Evolutionary conservation across 2,329 filamentous ascomycete genomes (phyloP), one percentile per base, ranked within the genome.

Genomic region (Alternaria arborescens): DNA sequence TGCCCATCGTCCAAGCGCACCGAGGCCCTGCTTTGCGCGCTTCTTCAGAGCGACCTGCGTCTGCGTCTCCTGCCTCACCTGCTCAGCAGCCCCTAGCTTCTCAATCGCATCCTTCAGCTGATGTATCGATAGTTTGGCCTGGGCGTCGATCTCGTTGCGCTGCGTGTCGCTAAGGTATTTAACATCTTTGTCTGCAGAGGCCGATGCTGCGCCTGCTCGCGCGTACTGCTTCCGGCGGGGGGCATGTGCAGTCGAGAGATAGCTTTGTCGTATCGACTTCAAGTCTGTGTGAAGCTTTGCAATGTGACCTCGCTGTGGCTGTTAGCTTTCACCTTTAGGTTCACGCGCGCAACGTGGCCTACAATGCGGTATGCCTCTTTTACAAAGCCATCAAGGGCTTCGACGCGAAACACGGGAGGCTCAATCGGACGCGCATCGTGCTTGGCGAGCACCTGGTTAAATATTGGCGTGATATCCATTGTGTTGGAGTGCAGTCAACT

Each of bases 281-380:
- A 99, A 89, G 73, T 97, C 92, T 67, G 83, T 83, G 70, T 93
- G 89, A 36, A 99, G 88, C 52, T 90, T 92, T 62, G 87, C 81
- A 62, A 98, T 96, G 76, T 96, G 93, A 8, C 89, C 86, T 76
- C 97, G 95, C 93, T 97, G 73, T 47, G 26, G 18, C 47, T 28
- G 59, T 71, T 60, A 73, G 72, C 66, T 77, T 71, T 66, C 65
- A 57, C 57, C 57, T 41, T 28, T 32, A 56, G 57, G 47, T 26
- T 38, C 52, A 53, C 54, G 47, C 44, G 34, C 58, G 66, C 62
- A 66, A 69, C 64, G 72, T 74, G 52, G 78, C 86, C 73, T 82
- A 96, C 94, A 78, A 98, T 97, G 76, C 91, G 88, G 80, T 97
- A 95, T 54, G 95, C 95, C 80, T 98, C 94, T 75, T 94, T 93